Evolutionary conservation across 2,329 filamentous ascomycete species (phyloP), one percentile per base, ranked within the genome.

Genomic region (Aspergillus latus): DNA sequence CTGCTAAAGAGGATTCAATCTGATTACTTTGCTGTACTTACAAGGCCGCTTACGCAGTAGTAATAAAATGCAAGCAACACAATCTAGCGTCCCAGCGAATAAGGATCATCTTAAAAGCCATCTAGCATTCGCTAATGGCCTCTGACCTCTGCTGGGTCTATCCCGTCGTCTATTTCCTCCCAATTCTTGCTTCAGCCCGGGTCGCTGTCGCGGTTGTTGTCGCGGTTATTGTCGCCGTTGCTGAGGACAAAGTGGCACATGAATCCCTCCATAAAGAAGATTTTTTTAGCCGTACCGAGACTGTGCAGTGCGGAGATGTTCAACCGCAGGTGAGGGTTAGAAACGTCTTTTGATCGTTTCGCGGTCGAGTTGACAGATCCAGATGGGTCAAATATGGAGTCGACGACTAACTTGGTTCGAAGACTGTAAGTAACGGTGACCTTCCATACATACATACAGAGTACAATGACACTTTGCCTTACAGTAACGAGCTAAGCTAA

Each of bases 401-500:
- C 21, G 21, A 21, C 21, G 3, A 21, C 21, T 21, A 15, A 39
- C 16, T 28, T 11, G 5, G 21, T n/a, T 43, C 16, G 48, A 26
- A 51, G 46, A 48, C 30, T 21, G 46, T 34, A 46, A 28, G 40
- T 45, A 30, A 45, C 21, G 8, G n/a, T n/a, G 48, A 36, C 52
- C 48, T 42, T 28, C 52, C 29, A 21, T 21, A 21, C 21, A 21
- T 21, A 21, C 21, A 21, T 42, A 48, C 52, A 46, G 42, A 42
- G 21, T 52, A 52, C 50, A 30, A 13, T n/a, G 26, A 26, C 26
- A 50, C 26, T 26, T 9, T 29, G 5, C 7, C 21, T 40, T 49
- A 42, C 49, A 26, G 28, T 34, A 52, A 52, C 34, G 21, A 16
- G 30, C 49, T 42, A 60, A 16, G 30, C 49, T 42, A 60, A 60